These are phyloP conservation scores for Postia placenta DNA, from an alignment of 768 basidiomycete genomes.

Conservation along the genomic window DNA sequence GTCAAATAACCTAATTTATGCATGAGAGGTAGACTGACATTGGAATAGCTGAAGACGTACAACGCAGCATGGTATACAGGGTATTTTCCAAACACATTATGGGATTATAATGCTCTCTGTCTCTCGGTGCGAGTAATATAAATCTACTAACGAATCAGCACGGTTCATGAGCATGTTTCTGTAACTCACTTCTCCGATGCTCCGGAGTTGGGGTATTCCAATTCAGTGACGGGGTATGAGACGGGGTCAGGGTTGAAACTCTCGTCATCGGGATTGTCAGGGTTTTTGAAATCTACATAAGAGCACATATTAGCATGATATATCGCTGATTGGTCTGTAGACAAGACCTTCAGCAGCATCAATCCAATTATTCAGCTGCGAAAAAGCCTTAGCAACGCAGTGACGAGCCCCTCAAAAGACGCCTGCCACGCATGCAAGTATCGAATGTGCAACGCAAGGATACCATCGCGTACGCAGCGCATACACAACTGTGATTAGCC, in stretches of 20 bases:
- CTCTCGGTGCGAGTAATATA: constrained; percentile 72
- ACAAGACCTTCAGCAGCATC: no score
- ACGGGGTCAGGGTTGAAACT: constrained; percentile 57
- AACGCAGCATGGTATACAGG: constrained; percentile 66
- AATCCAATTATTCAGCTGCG: no score
- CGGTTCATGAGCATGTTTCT: neutral
- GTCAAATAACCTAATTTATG: constrained; percentile 54
- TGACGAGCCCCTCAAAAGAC: no score
- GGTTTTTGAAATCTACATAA: constrained; percentile 64
- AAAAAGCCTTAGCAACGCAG: no score
- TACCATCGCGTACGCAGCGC: no score
- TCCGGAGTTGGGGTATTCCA: constrained; percentile 73
- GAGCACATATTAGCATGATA: no score
- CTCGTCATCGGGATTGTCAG: constrained; percentile 52
- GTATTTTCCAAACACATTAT: constrained; percentile 73
- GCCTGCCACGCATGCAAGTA: no score
- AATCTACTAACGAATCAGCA: constrained; percentile 40
- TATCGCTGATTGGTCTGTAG: no score
- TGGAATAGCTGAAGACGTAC: constrained; percentile 30
- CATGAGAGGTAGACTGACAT: neutral
- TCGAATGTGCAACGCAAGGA: no score
- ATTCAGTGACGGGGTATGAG: constrained; percentile 56
- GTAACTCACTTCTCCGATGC: constrained; percentile 58
- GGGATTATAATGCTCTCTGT: constrained; percentile 84
- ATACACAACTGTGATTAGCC: no score